Base-by-base conservation (phyloP, 129 eudicot species). In the Dittrichia graveolens region DNA sequence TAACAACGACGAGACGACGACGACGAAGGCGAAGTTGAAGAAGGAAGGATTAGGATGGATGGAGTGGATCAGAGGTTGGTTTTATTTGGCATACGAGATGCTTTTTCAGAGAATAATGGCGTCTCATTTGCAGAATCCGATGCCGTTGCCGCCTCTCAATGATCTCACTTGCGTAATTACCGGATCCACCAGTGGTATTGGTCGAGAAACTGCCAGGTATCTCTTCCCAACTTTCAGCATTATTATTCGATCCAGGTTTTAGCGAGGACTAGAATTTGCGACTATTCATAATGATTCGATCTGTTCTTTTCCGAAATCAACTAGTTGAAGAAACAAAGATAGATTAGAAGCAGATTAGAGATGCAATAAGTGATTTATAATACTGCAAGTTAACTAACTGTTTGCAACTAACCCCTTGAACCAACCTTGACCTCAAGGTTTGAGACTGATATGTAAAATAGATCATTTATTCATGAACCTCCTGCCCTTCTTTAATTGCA, bases 101-200 rank as follows among this genome's bases (percentile, higher is more conserved):
- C 83, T 91, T 18, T 88, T 85, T 38, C 97, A 91, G 87, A 73
- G 97, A 63, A 91, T 91, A 40, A 63, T 82, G 77, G 95, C 97
- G 34, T 76, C 88, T 50, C 93, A 87, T 74, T 73, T 91, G 71
- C 79, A 79, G 53, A 87, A 91, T 67, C 97, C 97, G 3, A 64
- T 91, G 89, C 97, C 95, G 13, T 79, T 91, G 18, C 97, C 91
- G 65, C 95, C 92, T 9, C 75, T 91, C 54, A 71, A 81, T 55
- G 89, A 91, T 37, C 73, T 85, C 79, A 88, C 97, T 35, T 91
- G 86, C 82, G 58, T 91, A 48, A 83, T 91, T 80, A 91, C 97
- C 57, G 97, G 97, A 65, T 87, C 95, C 78, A 91, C 97, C 61
- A 87, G 91, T 47, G 97, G 97, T 13, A 88, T 91, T 64, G 98